Evolutionary conservation across 257 asterid genomes (phyloP).

Genomic region (Mentha longifolia): DNA sequence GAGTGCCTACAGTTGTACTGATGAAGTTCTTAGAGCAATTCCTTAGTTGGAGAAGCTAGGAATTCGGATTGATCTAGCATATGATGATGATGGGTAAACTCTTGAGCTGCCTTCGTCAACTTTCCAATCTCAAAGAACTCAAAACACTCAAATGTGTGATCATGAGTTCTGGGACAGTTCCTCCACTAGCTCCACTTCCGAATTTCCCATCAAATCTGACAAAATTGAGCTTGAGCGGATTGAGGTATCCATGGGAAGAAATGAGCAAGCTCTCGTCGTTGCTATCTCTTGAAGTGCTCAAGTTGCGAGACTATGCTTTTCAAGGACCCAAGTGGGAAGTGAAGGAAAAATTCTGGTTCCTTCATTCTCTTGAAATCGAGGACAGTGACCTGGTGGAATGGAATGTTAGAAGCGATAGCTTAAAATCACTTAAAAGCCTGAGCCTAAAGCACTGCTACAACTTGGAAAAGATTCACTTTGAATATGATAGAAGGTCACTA

Average conservation of each 20-base stretch:
- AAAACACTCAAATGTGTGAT: conserved; percentile 18
- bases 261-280: conserved; percentile 1
- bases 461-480: neutral
- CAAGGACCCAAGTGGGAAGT: conserved; percentile 21
- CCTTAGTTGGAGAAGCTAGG: conserved; percentile 22
- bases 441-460: conserved; percentile 16
- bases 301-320: conserved; percentile 28
- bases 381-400: conserved; percentile 18
- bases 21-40: neutral
- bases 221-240: conserved; percentile 22
- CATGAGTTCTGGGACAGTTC: neutral
- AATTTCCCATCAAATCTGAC: neutral
- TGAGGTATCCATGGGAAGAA: conserved; percentile 21
- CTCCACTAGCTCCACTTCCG: neutral
- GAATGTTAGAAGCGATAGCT: neutral
- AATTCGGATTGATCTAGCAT: conserved; percentile 5
- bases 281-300: conserved; percentile 21
- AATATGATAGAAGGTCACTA: neutral
- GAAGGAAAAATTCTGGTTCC: neutral
- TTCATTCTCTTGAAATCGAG: neutral
- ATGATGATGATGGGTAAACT: neutral
- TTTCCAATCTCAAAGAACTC: neutral
- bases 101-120: neutral
- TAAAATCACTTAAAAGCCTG: neutral
- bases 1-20: conserved; percentile 1